phyloP scores from a whole-genome alignment of 2,329 filamentous ascomycete genomes.

The Hypoxylon sp. region DNA sequence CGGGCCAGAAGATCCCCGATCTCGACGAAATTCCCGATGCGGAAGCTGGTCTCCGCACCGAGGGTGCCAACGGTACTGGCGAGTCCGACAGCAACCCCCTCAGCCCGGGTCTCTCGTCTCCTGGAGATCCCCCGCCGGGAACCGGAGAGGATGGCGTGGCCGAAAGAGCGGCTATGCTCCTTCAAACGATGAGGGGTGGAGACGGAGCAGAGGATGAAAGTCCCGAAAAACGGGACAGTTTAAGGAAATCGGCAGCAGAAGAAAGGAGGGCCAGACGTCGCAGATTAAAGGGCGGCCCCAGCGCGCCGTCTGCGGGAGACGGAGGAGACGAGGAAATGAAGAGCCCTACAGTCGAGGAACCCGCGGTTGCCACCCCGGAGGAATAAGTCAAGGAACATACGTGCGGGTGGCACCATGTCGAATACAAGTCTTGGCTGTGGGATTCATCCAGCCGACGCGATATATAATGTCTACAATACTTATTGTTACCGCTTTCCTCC shows the following conservation, averaged over 20 bases:
- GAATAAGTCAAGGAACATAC: constrained; percentile 10
- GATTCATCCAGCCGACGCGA: constrained; percentile 24
- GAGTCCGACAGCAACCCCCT: constrained; percentile 60
- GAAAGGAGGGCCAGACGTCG: constrained; percentile 46
- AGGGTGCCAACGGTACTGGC: constrained; percentile 48
- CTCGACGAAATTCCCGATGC: constrained; percentile 67
- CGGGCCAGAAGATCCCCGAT: constrained; percentile 88
- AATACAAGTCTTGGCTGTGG: constrained; percentile 3
- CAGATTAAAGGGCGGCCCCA: constrained; percentile 43
- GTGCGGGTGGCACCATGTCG: neutral
- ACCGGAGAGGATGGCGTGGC: constrained; percentile 77
- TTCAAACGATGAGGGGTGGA: constrained; percentile 80
- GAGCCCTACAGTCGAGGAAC: constrained; percentile 36
- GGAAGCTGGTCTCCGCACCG: constrained; percentile 51
- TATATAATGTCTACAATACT: constrained; percentile 40
- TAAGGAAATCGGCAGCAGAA: constrained; percentile 62
- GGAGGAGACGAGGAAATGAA: constrained; percentile 39
- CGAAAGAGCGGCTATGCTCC: constrained; percentile 80
- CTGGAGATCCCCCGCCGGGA: constrained; percentile 45
- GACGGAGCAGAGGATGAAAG: constrained; percentile 65
- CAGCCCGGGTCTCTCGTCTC: constrained; percentile 59
- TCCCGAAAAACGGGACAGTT: constrained; percentile 63
- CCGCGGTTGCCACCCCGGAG: constrained; percentile 29
- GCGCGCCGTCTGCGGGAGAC: constrained; percentile 28
- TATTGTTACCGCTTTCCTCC: constrained; percentile 17